These are phyloP conservation scores for Platismatia glauca DNA, from an alignment of 495 filamentous ascomycete genomes.

Conservation along the genomic window DNA sequence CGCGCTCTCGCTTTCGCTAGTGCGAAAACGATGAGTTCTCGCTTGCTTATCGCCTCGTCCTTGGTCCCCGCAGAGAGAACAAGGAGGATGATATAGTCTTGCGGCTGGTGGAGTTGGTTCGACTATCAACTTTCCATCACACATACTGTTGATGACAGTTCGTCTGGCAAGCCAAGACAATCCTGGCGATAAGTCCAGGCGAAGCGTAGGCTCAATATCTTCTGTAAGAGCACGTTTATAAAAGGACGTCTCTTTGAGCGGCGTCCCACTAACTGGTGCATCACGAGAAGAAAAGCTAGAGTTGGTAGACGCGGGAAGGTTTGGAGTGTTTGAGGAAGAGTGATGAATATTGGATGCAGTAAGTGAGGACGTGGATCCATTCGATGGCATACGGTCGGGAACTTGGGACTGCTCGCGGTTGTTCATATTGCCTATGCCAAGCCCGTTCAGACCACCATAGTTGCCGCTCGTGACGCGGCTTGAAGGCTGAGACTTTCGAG, in stretches of 20 bases:
- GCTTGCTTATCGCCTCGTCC: conserved; percentile 59
- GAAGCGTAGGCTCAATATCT: conserved; percentile 88
- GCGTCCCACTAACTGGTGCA: conserved; percentile 30
- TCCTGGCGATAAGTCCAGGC: conserved; percentile 80
- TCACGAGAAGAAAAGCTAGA: conserved; percentile 25
- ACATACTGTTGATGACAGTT: conserved; percentile 70
- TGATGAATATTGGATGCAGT: conserved; percentile 34
- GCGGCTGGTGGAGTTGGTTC: conserved; percentile 65
- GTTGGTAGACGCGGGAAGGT: conserved; percentile 16
- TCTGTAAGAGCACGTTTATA: conserved; percentile 82
- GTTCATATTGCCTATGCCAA: conserved; percentile 48
- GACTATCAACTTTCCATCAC: conserved; percentile 78
- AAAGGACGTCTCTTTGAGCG: conserved; percentile 83
- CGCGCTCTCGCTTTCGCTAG: conserved; percentile 72
- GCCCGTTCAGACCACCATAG: conserved; percentile 39
- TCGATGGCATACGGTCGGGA: conserved; percentile 25
- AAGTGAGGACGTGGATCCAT: conserved; percentile 38
- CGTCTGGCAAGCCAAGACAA: conserved; percentile 88
- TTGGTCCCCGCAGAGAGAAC: conserved; percentile 80
- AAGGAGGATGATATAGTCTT: conserved; percentile 58
- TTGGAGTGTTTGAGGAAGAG: conserved; percentile 30
- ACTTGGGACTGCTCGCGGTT: conserved; percentile 18
- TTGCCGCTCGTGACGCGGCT: conserved; percentile 60
- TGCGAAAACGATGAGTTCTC: conserved; percentile 81
- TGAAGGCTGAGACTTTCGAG: conserved; percentile 49